A percentile compares a stretch with the other conserved stretches of the same genome.
Evolutionary conservation across 1,139 yeast species (phyloP).

Genomic region (Candida sanyaensis): DNA sequence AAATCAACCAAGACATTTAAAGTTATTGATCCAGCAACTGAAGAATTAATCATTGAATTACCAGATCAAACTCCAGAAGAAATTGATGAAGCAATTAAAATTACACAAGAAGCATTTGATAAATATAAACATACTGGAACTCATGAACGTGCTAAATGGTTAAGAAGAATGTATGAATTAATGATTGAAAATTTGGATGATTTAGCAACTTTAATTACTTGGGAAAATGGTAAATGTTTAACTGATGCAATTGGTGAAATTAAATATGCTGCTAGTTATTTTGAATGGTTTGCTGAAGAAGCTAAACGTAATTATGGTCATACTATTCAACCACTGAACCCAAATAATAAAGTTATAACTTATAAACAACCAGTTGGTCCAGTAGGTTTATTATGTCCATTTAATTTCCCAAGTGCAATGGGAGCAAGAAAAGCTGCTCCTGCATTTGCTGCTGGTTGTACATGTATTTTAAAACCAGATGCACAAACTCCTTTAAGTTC

Average conservation of each 20-base stretch:
- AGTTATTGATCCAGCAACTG: conserved; percentile 78
- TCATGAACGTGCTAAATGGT: conserved; percentile 65
- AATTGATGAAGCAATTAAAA: conserved; percentile 60
- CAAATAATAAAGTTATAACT: conserved; percentile 39
- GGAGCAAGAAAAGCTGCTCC: conserved; percentile 51
- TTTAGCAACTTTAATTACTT: conserved; percentile 42
- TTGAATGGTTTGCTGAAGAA: conserved; percentile 49
- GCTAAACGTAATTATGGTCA: conserved; percentile 43
- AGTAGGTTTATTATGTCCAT: conserved; percentile 50
- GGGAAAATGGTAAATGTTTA: conserved; percentile 47
- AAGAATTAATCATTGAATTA: conserved; percentile 53
- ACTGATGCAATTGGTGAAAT: conserved; percentile 45
- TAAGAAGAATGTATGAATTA: conserved; percentile 54
- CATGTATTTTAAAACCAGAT: conserved; percentile 48
- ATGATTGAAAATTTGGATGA: conserved; percentile 45
- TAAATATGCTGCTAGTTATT: conserved; percentile 45
- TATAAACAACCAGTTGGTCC: conserved; percentile 51
- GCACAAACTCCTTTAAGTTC: conserved; percentile 47
- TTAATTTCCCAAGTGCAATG: conserved; percentile 53
- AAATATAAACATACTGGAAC: conserved; percentile 59
- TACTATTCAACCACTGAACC: conserved; percentile 43
- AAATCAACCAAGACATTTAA: conserved; percentile 55
- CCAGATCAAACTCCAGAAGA: conserved; percentile 59
- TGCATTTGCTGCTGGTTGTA: conserved; percentile 52
- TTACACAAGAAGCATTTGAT: conserved; percentile 61